Base-by-base conservation (phyloP, 2,329 filamentous ascomycete genomes). In the Cordyceps javanica region DNA sequence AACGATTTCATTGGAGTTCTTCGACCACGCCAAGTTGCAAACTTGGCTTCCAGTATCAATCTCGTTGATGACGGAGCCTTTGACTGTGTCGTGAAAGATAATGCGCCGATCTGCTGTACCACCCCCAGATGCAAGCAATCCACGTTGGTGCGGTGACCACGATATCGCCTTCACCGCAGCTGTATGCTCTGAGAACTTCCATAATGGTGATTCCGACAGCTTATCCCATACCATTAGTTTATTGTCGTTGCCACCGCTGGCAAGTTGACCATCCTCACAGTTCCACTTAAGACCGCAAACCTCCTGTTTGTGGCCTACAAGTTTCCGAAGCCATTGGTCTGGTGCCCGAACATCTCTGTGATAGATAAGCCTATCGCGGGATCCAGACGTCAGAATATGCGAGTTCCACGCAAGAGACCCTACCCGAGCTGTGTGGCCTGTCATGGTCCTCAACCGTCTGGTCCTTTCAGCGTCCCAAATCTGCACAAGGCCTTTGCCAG, bases 161-260 rank as follows among this genome's bases (percentile, higher is more conserved):
- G 94, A 87, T 62, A 99, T 97, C 5, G 94, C 94, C 72, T 99
- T 99, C 53, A 99, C 94, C 9, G 94, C 94, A 13, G 94, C 94
- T 36, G 89, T 93, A 70, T 99, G 94, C 62, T 97, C 92, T 19
- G 89, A 89, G 72, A 96, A 97, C 65, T 96, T 95, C 80, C 90
- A 96, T 2, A 95, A 80, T 1, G 94, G 94, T 8, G 91, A 90
- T 65, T 95, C 89, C n/a, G 87, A 90, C 59, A 97, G 81, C 69
- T 95, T 95, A 67, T 99, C 94, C 94, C 94, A 99, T 25, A 99
- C 91, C 83, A 97, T 94, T 46, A 99, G 80, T 70, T 97, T 97
- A 76, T 99, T 99, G 76, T 99, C 94, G 72, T 99, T 99, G 6
- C 94, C 94, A 51, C 94, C 94, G 57, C 90, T 96, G 13, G 94